A percentile compares a stretch with the other conserved stretches of the same genome.
Conservation (phyloP, 306 rosid species). For the Oemleria cerasiformis region DNA sequence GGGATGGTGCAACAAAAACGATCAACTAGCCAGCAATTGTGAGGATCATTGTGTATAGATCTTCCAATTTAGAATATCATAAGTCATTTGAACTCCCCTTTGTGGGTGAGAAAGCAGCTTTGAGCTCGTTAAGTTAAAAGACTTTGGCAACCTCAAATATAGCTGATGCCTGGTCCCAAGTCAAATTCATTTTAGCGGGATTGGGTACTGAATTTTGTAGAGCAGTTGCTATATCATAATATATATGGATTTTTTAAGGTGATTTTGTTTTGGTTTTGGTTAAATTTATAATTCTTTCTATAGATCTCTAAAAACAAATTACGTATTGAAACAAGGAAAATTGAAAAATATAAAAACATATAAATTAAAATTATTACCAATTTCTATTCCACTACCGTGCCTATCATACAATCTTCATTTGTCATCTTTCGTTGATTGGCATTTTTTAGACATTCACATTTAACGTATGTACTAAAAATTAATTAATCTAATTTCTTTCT, state of each 20-base stretch:
- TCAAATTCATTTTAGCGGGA: conserved; percentile 35
- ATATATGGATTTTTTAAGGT: conserved; percentile 20
- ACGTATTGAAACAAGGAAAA: too few relatives aligned
- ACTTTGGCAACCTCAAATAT: conserved; percentile 17
- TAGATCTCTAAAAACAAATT: too few relatives aligned
- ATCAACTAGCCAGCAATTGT: conserved; percentile 26
- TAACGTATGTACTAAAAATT: too few relatives aligned
- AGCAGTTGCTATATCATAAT: conserved; percentile 16
- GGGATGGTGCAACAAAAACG: conserved; percentile 55
- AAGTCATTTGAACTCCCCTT: conserved; percentile 23
- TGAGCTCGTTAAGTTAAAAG: conserved; percentile 1
- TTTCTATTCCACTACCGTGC: too few relatives aligned
- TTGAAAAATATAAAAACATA: too few relatives aligned
- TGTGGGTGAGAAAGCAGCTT: conserved; percentile 9
- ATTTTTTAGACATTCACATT: too few relatives aligned
- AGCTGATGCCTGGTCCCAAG: conserved; percentile 41
- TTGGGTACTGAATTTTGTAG: conserved; percentile 72
- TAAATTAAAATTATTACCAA: too few relatives aligned
- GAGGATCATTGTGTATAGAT: conserved; percentile 18
- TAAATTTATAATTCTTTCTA: not conserved
- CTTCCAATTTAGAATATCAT: conserved; percentile 4
- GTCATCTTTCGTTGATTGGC: too few relatives aligned
- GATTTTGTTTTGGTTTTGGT: not conserved
- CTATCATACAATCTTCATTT: too few relatives aligned
- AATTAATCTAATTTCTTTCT: too few relatives aligned